These are phyloP conservation scores for Silene coronaria DNA, from an alignment of 179 eudicot genomes.

Conservation along the genomic window DNA sequence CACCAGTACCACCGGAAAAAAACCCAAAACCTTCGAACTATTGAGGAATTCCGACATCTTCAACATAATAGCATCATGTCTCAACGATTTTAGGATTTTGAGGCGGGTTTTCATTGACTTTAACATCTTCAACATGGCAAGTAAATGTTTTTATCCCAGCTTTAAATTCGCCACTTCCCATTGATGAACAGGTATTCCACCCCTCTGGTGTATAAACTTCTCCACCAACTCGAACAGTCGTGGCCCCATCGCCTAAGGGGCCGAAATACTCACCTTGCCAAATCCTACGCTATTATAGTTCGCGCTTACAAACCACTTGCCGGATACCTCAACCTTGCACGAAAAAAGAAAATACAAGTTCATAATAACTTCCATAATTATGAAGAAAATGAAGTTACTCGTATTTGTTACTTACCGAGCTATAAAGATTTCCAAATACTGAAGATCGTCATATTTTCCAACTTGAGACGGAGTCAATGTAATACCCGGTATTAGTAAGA, in stretches of 20 bases:
- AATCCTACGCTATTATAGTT: neutral
- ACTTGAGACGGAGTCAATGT: neutral
- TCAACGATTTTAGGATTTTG: neutral
- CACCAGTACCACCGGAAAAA: slow-evolving; percentile 6
- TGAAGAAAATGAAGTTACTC: too few species aligned
- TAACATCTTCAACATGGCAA: neutral
- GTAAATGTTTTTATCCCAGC: neutral
- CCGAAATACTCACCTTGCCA: neutral
- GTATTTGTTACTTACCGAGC: neutral
- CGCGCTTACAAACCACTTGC: neutral
- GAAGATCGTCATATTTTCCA: neutral
- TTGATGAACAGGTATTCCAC: neutral
- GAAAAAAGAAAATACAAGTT: too few species aligned
- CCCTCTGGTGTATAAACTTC: neutral
- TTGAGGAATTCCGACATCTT: neutral
- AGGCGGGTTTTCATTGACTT: neutral
- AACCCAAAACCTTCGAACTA: neutral
- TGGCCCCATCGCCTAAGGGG: neutral
- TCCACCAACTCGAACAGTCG: neutral
- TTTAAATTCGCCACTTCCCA: neutral
- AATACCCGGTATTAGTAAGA: too few species aligned
- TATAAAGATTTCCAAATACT: neutral
- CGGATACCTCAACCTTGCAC: neutral
- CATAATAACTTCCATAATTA: too few species aligned
- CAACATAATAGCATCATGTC: neutral